Conservation (phyloP, 2,329 filamentous ascomycete species). For the Blastomyces parvus region DNA sequence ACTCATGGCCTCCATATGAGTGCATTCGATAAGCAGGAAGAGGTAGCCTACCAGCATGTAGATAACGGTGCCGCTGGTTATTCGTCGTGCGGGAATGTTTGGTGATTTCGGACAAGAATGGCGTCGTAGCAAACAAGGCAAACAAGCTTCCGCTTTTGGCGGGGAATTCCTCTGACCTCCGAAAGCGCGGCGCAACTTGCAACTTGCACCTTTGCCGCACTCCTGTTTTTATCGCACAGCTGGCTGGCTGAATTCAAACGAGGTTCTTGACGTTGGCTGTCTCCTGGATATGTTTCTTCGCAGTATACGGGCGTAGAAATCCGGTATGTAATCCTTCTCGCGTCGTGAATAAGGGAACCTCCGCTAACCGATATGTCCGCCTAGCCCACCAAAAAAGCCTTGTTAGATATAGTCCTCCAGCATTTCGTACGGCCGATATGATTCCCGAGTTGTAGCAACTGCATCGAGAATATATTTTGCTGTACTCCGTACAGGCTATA, state of each 20-base stretch:
- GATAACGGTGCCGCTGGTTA: not conserved
- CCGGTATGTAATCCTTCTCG: not conserved
- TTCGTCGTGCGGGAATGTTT: not conserved
- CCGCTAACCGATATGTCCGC: not conserved
- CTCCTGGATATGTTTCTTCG: not conserved
- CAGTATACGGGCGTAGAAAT: not conserved
- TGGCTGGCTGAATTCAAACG: not conserved
- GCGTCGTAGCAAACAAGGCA: conserved; percentile 13
- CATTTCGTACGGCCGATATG: not conserved
- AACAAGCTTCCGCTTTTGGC: conserved; percentile 12
- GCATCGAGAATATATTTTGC: not conserved
- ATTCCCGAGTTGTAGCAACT: not conserved
- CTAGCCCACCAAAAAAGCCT: not conserved
- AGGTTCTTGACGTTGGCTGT: not conserved
- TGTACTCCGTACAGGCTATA: not conserved
- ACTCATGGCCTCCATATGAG: conserved; percentile 24
- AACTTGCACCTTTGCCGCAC: not conserved
- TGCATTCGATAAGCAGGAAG: not conserved
- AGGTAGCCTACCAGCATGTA: not conserved
- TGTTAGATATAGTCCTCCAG: not conserved
- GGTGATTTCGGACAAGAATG: conserved; percentile 5
- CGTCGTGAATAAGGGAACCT: not conserved
- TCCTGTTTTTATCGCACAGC: not conserved
- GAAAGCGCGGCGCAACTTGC: not conserved
- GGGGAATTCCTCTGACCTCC: not conserved